Conservation (phyloP, 164 flowering plant genomes). For the Chloranthus sessilifolius region DNA sequence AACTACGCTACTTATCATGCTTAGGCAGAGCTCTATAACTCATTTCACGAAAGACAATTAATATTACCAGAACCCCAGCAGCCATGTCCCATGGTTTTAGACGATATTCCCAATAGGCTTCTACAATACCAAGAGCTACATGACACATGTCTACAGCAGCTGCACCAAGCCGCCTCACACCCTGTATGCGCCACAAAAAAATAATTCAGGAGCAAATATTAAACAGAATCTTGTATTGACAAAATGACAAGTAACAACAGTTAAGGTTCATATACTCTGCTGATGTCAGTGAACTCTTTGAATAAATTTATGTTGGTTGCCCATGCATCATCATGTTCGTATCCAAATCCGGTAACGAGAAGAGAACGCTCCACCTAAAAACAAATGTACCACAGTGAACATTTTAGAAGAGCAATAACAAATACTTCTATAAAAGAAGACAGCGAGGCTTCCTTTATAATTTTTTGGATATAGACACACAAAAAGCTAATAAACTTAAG, state of each 20-base stretch:
- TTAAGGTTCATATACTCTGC: slow-evolving; percentile 54
- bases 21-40: background rate
- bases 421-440: too few relatives aligned
- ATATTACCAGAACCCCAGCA: slow-evolving; percentile 89
- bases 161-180: slow-evolving; percentile 95
- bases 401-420: too few relatives aligned
- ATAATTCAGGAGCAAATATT: background rate
- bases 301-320: slow-evolving; percentile 77
- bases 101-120: slow-evolving; percentile 96
- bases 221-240: background rate
- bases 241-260: too few relatives aligned
- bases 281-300: slow-evolving; percentile 85
- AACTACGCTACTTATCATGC: background rate
- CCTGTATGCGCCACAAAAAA: slow-evolving; percentile 33
- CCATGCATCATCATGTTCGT: slow-evolving; percentile 98
- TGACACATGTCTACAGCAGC: slow-evolving; percentile 99
- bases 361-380: slow-evolving; percentile 82
- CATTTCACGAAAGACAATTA: background rate
- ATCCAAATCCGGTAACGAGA: slow-evolving; percentile 95
- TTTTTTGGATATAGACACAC: too few relatives aligned
- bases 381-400: too few relatives aligned
- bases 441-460: too few relatives aligned
- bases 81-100: slow-evolving; percentile 99
- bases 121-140: slow-evolving; percentile 90
- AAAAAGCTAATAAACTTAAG: too few relatives aligned